A percentile compares a stretch with the other conserved stretches of the same genome.
phyloP scores from a whole-genome alignment of 805 yeast genomes.

The Allodekkera sacchari region DNA sequence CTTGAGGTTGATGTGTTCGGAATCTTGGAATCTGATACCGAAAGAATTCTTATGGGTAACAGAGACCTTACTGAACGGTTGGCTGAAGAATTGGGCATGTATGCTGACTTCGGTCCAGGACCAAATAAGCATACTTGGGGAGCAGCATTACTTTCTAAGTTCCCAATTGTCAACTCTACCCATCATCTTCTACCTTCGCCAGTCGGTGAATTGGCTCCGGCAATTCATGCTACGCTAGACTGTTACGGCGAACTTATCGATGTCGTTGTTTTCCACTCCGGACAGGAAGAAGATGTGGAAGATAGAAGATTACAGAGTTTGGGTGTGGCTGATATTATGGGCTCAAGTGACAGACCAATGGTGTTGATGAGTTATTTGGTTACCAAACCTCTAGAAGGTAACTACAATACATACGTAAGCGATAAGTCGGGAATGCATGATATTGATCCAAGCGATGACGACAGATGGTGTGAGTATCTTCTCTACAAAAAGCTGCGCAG shows the following conservation, averaged over 20 bases:
- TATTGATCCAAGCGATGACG: conserved; percentile 89
- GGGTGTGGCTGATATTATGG: conserved; percentile 74
- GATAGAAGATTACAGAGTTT: conserved; percentile 84
- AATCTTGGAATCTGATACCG: conserved; percentile 85
- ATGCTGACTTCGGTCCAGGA: conserved; percentile 95
- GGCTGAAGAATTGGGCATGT: conserved; percentile 91
- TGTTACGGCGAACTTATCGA: conserved; percentile 84
- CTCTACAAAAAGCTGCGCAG: conserved; percentile 79
- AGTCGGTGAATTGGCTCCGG: conserved; percentile 97
- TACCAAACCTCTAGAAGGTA: conserved; percentile 79
- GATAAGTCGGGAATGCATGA: conserved; percentile 82
- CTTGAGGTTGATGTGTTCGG: conserved; percentile 90
- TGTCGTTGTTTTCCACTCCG: conserved; percentile 94
- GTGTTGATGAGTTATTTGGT: conserved; percentile 85
- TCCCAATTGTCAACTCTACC: conserved; percentile 84
- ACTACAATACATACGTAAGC: conserved; percentile 86
- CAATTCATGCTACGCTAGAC: conserved; percentile 91
- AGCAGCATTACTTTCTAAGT: conserved; percentile 81
- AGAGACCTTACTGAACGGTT: conserved; percentile 86
- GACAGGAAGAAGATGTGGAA: conserved; percentile 95
- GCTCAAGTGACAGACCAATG: conserved; percentile 71
- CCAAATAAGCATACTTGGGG: conserved; percentile 99
- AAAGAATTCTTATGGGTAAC: conserved; percentile 89
- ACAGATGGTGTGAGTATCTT: conserved; percentile 98
- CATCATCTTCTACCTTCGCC: conserved; percentile 95